Base-by-base conservation (phyloP, 2,329 filamentous ascomycete species). In the Mycosphaerelloides madeirae region DNA sequence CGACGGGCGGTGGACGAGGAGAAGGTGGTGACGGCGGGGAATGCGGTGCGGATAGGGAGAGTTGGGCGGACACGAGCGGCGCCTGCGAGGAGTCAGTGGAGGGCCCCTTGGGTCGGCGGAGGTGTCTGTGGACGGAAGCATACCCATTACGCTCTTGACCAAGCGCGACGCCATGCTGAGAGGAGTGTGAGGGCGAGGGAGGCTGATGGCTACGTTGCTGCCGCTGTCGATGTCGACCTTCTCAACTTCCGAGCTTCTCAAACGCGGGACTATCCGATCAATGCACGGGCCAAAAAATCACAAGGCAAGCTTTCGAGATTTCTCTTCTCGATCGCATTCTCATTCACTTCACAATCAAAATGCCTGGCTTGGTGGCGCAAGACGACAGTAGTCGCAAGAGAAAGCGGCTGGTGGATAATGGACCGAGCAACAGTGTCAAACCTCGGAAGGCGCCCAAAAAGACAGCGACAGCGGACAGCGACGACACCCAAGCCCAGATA, bases 101-200 rank as follows among this genome's bases (percentile, higher is more conserved):
- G 36, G 43, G n/a, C 34, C 47, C 50, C 46, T 48, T 52, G 44
- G 49, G 38, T 38, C n/a, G 9, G 35, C 14, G 11, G 20, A 13
- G 6, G 12, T 15, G 31, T 32, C 14, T 8, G 20, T 28, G 32
- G 9, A 6, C 18, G 9, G 11, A n/a, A 13, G 16, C 31, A 20
- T 83, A 97, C 91, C 87, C 76, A 91, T 77, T 76, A 89, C 88
- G 80, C 83, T 90, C 81, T 87, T 89, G 81, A 85, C 88, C 78
- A 97, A 81, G 80, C 90, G 88, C 75, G 88, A 95, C 80, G 91
- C 91, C 91, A 97, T 97, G 85, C 78, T 72, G 79, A 18, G 70
- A 73, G 70, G 72, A 74, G 75, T 75, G 72, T 67, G 69, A 66
- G 67, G 65, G 31, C 35, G 49, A 20, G 39, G 33, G 32, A 29